Base-by-base conservation (phyloP, 768 basidiomycete species). In the Mycena galericulata region DNA sequence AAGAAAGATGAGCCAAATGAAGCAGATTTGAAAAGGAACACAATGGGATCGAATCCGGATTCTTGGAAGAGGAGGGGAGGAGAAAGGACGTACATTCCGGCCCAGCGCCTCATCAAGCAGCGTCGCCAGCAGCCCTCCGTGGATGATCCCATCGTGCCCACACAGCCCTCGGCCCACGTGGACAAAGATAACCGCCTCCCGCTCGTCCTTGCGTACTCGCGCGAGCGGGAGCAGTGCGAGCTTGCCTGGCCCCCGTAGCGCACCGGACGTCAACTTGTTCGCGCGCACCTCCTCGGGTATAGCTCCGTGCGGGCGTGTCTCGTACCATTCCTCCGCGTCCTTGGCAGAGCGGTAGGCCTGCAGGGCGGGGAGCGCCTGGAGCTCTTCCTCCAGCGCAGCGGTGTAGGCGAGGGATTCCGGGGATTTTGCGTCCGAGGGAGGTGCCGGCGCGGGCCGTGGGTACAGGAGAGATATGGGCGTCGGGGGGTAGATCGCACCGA, bases 151-250 rank as follows among this genome's bases (percentile, higher is more conserved):
- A 17, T 53, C 50, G 32, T 53, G 50, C 50, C 50, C 50, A 22
- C 50, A 99, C 57, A 99, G 69, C 2, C 91, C 93, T 46, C 93
- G 81, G 2, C 97, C 97, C 3, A 98, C 83, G 27, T 27, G 49
- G 10, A 50, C 14, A 20, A 50, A 50, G 29, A 30, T 20, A 11
- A 18, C 27, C 29, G 49, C 26, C 49, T 4, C 49, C 12, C 49
- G 29, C 49, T 29, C 49, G 49, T 50, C 49, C 49, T 30, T 27
- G 22, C 20, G 24, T 20, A 88, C 88, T 24, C 96, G 87, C 14
- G 95, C 88, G 3, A 99, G 75, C 3, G 96, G 95, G n/a, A 86
- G 84, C 62, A 97, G 76, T 0, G 96, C 94, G 3, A 99, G 85
- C 77, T 89, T 92, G 3, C 94, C 94, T 0, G 96, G 95, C 2